These are phyloP conservation scores for Talaromyces stipitatus DNA, from an alignment of 495 filamentous ascomycete species.

Conservation along the genomic window DNA sequence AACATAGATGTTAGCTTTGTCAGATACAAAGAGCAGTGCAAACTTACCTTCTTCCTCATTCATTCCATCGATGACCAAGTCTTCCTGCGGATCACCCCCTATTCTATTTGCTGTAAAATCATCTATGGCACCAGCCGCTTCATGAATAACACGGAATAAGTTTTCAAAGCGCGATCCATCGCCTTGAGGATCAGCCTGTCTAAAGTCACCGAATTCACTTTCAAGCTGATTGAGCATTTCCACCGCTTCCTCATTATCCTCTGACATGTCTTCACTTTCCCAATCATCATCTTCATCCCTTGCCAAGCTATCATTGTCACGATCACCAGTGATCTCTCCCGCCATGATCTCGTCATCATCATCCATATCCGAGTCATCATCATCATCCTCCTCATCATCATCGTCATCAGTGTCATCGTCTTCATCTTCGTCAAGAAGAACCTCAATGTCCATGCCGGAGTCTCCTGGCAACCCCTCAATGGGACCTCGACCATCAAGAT, in stretches of 20 bases:
- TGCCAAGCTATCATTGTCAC: conserved; percentile 54
- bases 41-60: conserved; percentile 64
- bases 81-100: conserved; percentile 34
- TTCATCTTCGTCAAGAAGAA: conserved; percentile 69
- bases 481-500: conserved; percentile 67
- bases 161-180: conserved; percentile 45
- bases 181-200: conserved; percentile 57
- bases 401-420: conserved; percentile 58
- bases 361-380: conserved; percentile 47
- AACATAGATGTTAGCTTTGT: conserved; percentile 7
- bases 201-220: conserved; percentile 51
- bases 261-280: conserved; percentile 51
- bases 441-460: conserved; percentile 68
- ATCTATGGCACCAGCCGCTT: conserved; percentile 29
- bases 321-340: conserved; percentile 52
- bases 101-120: conserved; percentile 29
- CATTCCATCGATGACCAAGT: conserved; percentile 60
- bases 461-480: conserved; percentile 83
- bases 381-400: conserved; percentile 60
- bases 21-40: conserved; percentile 7
- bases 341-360: conserved; percentile 48
- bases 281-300: conserved; percentile 53
- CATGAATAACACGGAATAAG: conserved; percentile 35
- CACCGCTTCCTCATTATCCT: conserved; percentile 47
- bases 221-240: conserved; percentile 44